A percentile compares a stretch with the other conserved stretches of the same genome.
phyloP scores from a whole-genome alignment of 495 filamentous ascomycete genomes.

The Cenococcum geophilum region DNA sequence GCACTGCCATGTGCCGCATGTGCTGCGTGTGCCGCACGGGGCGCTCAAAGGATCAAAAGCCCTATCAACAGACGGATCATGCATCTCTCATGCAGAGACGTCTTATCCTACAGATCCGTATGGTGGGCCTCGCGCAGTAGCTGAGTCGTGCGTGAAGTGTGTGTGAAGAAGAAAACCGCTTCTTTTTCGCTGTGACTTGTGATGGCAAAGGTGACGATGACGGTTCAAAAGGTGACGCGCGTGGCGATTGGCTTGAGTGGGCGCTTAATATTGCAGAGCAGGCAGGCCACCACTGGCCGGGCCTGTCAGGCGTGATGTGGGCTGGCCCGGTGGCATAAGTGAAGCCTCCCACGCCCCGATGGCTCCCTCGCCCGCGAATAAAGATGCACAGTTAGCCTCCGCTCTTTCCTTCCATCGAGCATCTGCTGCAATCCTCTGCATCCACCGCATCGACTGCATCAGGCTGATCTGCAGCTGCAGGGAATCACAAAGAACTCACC shows the following conservation, averaged over 20 bases:
- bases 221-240: background rate
- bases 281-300: background rate
- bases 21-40: no score
- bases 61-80: background rate
- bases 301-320: no score
- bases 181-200: background rate
- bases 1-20: no score
- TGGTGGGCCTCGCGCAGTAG: background rate
- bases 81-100: background rate
- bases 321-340: no score
- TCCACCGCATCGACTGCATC: no score
- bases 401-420: background rate
- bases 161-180: background rate
- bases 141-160: background rate
- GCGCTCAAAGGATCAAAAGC: no score
- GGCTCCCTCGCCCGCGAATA: background rate
- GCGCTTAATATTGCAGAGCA: slow-evolving; percentile 1
- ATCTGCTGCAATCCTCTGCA: no score
- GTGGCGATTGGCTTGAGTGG: background rate
- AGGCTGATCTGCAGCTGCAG: background rate
- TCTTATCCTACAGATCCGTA: background rate
- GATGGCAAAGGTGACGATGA: background rate
- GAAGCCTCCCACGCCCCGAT: no score
- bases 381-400: background rate
- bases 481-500: background rate